Conservation (phyloP, 306 rosid genomes). For the Trifolium fragiferum region DNA sequence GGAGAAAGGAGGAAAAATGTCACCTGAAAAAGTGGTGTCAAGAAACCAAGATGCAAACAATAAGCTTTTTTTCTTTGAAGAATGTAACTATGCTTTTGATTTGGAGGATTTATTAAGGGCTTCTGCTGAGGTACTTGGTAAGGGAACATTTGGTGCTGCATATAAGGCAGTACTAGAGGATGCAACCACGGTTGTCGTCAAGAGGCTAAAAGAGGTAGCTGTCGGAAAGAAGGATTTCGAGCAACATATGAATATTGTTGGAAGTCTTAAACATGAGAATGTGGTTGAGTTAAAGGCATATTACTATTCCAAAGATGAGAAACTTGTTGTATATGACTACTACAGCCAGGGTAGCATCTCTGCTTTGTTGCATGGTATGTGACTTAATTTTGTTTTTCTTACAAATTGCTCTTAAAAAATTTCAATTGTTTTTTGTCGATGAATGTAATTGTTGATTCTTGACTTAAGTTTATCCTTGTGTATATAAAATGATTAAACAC, state of each 20-base stretch:
- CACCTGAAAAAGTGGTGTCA: constrained; percentile 78
- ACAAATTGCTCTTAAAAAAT: not conserved
- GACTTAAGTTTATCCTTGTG: not conserved
- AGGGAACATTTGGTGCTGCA: constrained; percentile 90
- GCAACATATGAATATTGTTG: constrained; percentile 83
- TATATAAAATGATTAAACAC: not conserved
- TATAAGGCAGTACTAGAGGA: constrained; percentile 85
- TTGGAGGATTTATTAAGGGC: constrained; percentile 94
- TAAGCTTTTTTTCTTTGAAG: constrained; percentile 80
- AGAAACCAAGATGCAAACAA: constrained; percentile 76
- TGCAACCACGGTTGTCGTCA: constrained; percentile 77
- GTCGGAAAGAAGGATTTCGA: constrained; percentile 58
- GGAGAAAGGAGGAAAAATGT: constrained; percentile 72
- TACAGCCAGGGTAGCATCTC: constrained; percentile 75
- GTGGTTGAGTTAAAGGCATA: constrained; percentile 84
- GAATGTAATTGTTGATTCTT: constrained; percentile 17
- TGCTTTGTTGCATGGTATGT: constrained; percentile 77
- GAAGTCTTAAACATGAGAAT: constrained; percentile 79
- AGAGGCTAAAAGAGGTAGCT: constrained; percentile 86
- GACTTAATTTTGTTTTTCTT: constrained; percentile 7
- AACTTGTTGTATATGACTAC: constrained; percentile 58
- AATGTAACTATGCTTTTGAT: constrained; percentile 78
- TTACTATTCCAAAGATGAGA: constrained; percentile 47
- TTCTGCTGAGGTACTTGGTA: constrained; percentile 91
- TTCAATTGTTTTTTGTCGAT: no score